These are phyloP conservation scores for Bertia moriformis DNA, from an alignment of 2,329 filamentous ascomycete species.

Conservation along the genomic window DNA sequence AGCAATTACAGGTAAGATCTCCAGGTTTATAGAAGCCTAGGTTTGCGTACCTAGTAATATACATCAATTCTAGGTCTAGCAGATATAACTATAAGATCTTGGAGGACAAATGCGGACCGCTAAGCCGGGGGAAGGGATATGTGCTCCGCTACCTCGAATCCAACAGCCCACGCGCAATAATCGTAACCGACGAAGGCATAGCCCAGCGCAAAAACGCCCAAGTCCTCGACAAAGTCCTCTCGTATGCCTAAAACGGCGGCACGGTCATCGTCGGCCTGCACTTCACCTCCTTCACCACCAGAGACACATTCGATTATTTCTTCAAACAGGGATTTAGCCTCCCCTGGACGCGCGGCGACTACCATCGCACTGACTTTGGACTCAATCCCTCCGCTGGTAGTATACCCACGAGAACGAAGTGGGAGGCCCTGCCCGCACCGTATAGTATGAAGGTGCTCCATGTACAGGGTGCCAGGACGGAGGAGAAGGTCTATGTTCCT, in stretches of 20 bases:
- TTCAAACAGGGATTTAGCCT: conserved; percentile 8
- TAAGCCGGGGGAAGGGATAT: conserved; percentile 3
- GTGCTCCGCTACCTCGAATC: conserved; percentile 7
- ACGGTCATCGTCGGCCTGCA: conserved; percentile 10
- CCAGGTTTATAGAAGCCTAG: no score
- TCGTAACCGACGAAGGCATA: conserved; percentile 11
- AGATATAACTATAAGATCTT: no score
- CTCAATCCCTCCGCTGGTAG: conserved; percentile 7
- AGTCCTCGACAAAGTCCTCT: conserved; percentile 8
- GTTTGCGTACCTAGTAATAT: no score
- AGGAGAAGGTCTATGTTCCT: conserved; percentile 13
- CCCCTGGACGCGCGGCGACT: conserved; percentile 9
- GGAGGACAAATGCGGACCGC: no score
- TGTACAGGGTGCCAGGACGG: conserved; percentile 7
- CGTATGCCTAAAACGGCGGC: conserved; percentile 10
- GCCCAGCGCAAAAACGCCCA: conserved; percentile 5
- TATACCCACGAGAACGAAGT: conserved; percentile 1
- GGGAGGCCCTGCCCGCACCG: conserved; percentile 6
- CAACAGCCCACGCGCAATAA: conserved; percentile 9
- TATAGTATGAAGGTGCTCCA: conserved; percentile 14
- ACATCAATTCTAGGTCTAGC: no score
- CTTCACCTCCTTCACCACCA: conserved; percentile 9
- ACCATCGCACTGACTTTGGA: conserved; percentile 7
- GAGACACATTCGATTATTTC: conserved; percentile 8
- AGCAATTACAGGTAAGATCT: no score